Percentiles rank a stretch among this genome's conserved stretches.
These are phyloP conservation scores for Apophysomyces variabilis DNA, from an alignment of 371 early-diverging fungal species.

Conservation along the genomic window DNA sequence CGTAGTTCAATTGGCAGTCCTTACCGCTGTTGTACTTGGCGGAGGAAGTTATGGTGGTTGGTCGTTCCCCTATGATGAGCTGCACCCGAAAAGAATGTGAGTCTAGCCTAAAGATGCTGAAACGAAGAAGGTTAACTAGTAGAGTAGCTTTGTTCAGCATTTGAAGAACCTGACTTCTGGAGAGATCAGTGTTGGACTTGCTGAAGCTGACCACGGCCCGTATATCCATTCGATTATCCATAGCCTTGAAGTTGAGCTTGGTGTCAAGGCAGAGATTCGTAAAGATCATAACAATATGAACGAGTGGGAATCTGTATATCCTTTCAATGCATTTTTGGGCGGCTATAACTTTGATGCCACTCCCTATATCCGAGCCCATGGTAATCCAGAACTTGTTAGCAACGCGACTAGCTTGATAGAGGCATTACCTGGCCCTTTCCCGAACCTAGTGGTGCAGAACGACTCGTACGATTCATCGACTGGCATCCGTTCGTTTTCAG, in stretches of 20 bases:
- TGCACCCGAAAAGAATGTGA: slow-evolving; percentile 68
- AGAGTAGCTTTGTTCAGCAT: slow-evolving; percentile 64
- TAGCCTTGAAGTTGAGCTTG: slow-evolving; percentile 46
- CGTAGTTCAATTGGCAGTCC: slow-evolving; percentile 38
- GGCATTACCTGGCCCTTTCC: slow-evolving; percentile 43
- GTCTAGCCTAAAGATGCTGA: slow-evolving; percentile 2
- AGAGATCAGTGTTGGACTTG: slow-evolving; percentile 59
- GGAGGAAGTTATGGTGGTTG: slow-evolving; percentile 41
- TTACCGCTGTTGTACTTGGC: slow-evolving; percentile 43
- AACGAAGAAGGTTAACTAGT: not conserved
- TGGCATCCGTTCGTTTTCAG: slow-evolving; percentile 55
- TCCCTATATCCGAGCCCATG: slow-evolving; percentile 50
- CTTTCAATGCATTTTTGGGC: slow-evolving; percentile 72
- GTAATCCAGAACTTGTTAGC: slow-evolving; percentile 18
- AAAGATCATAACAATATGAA: slow-evolving; percentile 40
- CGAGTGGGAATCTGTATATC: slow-evolving; percentile 71
- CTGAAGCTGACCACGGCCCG: slow-evolving; percentile 69
- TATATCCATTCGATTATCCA: slow-evolving; percentile 55
- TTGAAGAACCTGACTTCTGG: slow-evolving; percentile 67
- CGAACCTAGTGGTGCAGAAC: slow-evolving; percentile 47
- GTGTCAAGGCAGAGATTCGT: slow-evolving; percentile 40
- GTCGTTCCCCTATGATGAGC: slow-evolving; percentile 64
- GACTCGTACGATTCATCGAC: slow-evolving; percentile 55
- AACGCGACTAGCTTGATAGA: slow-evolving; percentile 20
- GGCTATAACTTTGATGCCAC: slow-evolving; percentile 63